Base-by-base conservation (phyloP, 768 basidiomycete species). In the Tephrocybe rancida region DNA sequence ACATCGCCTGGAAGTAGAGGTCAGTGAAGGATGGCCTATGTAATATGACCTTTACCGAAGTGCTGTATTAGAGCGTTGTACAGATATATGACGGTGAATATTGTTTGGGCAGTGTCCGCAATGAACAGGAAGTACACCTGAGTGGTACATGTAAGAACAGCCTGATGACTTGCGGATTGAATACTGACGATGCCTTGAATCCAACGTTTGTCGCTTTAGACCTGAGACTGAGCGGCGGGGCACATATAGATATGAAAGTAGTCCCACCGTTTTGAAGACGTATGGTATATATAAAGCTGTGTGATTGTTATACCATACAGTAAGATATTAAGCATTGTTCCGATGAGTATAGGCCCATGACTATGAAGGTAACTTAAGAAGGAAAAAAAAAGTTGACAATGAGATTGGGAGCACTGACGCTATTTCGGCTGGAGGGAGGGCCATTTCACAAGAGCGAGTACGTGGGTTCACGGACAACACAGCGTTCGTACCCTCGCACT, bases 301-400 rank as follows among this genome's bases (percentile, higher is more conserved):
- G 72, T 72, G 43, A 77, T 72, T 73, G 79, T 79, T 39, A 81
- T 75, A 1, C 79, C 80, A 54, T 77, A 79, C 9, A 81, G 68
- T 13, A 79, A 49, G 21, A 79, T 61, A 55, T 80, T 81, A 64
- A 81, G 61, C 14, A 71, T 60, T 50, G 74, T 70, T n/a, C 78
- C 79, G 38, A 81, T 73, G 57, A 80, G 69, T 64, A 80, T 77
- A 10, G 77, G 77, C 24, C 78, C 77, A 60, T 78, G 77, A 4
- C 81, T 82, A 44, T 18, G 25, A 35, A 25, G 50, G 30, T 25
- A 26, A 57, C 22, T n/a, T 44, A 24, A 25, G 51, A 21, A n/a
- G n/a, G n/a, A 24, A 8, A 13, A 7, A 35, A 18, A 30, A 45
- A 38, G 22, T 8, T 11, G 6, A n/a, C 11, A 21, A 22, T 22